Percentiles rank a stretch among this genome's conserved stretches.
These are phyloP conservation scores for Clonostachys rhizophaga DNA, from an alignment of 2,329 filamentous ascomycete species.

Conservation along the genomic window DNA sequence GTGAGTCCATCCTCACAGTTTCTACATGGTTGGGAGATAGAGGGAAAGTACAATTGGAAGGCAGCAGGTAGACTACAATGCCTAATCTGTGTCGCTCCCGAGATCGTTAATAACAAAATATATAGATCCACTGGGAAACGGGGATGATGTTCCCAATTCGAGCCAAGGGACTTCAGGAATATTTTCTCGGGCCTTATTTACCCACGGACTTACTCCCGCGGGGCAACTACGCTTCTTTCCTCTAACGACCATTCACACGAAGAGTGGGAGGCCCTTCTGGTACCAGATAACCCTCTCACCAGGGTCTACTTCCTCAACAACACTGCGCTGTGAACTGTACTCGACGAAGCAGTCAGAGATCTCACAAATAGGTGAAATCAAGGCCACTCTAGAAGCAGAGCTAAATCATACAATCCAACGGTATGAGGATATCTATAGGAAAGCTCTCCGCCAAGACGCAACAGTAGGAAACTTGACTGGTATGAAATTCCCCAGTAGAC, in stretches of 20 bases:
- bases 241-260: not conserved
- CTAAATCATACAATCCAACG: not conserved
- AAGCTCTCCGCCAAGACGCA: not conserved
- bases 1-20: slow-evolving; percentile 32
- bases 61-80: slow-evolving; percentile 13
- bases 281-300: not conserved
- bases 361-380: not conserved
- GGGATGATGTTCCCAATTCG: too few relatives aligned
- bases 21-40: slow-evolving; percentile 48
- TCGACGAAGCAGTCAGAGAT: not conserved
- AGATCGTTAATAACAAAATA: too few relatives aligned
- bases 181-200: not conserved
- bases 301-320: not conserved
- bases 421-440: not conserved
- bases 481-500: not conserved
- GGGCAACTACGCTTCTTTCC: not conserved
- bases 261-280: not conserved
- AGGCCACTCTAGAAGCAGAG: not conserved
- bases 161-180: too few relatives aligned
- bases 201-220: not conserved
- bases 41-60: slow-evolving; percentile 56
- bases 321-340: not conserved
- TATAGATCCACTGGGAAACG: too few relatives aligned
- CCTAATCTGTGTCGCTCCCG: too few relatives aligned
- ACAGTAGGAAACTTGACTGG: not conserved